Base-by-base conservation (phyloP, 2,329 filamentous ascomycete species). In the Byssoonygena ceratinophila region DNA sequence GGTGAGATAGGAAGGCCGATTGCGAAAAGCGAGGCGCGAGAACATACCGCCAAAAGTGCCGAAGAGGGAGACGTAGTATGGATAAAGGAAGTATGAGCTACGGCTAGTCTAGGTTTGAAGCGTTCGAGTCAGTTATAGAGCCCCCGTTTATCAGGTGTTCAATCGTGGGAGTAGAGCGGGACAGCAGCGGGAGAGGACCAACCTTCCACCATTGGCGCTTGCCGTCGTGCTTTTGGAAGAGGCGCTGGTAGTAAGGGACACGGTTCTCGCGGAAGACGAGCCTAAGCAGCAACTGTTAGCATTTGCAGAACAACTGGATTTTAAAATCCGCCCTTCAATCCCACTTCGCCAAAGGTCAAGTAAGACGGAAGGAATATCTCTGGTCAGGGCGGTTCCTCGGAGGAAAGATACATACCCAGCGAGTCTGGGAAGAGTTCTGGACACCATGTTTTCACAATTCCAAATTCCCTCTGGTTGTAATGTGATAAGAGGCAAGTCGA, bases 181-280 rank as follows among this genome's bases (percentile, higher is more conserved):
- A n/a, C 2, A 11, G 23, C 27, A 2, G 12, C 12, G 23, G 29
- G 12, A 22, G 18, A 11, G 31, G 20, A 52, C 78, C 69, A 64
- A 84, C 82, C 80, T 84, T 83, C 67, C 76, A 72, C 81, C 82
- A 85, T 67, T 80, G 76, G 67, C 82, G 75, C 64, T 81, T 70
- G 62, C 81, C 81, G 66, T 84, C 82, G 66, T 83, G 72, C 58
- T 72, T 75, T 71, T 84, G 82, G 73, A 81, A 82, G 46, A 83
- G 74, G 60, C 78, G 74, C 72, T 85, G 82, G 73, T 82, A 85
- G 61, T 78, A 70, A 50, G 81, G 79, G 59, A 85, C 82, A 61
- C 78, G 76, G 75, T 85, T 85, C 70, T 80, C 74, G 68, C 82
- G 81, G 75, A 76, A 76, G 64, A 84, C 65, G 59, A 73, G 74